Percentiles rank a stretch among this genome's conserved stretches.
Conservation (phyloP, 345 rosid genomes). For the Cardamine resedifolia region DNA sequence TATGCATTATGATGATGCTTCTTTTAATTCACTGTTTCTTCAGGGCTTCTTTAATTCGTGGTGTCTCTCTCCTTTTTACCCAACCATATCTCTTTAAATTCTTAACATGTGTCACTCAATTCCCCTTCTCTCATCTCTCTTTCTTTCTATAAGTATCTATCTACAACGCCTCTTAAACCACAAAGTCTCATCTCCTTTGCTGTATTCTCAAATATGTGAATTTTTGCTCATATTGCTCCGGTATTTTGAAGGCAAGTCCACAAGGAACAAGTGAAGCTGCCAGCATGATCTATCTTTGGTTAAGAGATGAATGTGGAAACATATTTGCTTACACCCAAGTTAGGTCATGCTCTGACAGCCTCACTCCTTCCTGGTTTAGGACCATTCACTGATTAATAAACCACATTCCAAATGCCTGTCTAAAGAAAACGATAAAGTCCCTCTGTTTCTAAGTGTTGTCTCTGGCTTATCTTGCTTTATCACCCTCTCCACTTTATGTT, state of each 20-base stretch:
- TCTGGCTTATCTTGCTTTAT: neutral
- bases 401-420: neutral
- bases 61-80: constrained; percentile 26
- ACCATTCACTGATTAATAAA: constrained; percentile 29
- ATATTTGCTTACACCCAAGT: constrained; percentile 35
- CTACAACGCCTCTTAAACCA: constrained; percentile 12
- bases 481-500: neutral
- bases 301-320: constrained; percentile 41
- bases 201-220: constrained; percentile 3
- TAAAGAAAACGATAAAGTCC: neutral
- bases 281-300: constrained; percentile 91
- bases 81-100: constrained; percentile 33
- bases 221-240: constrained; percentile 7
- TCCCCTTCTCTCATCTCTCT: constrained; percentile 21
- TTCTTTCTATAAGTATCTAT: constrained; percentile 28
- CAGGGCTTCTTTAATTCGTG: constrained; percentile 33
- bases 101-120: constrained; percentile 5
- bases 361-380: constrained; percentile 75
- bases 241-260: constrained; percentile 31
- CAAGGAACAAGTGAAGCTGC: constrained; percentile 89
- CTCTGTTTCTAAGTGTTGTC: constrained; percentile 15
- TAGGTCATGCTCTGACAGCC: constrained; percentile 94
- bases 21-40: constrained; percentile 42
- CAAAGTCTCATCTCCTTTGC: constrained; percentile 11
- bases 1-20: constrained; percentile 37